Percentiles rank a stretch among this genome's conserved stretches.
phyloP scores from a whole-genome alignment of 306 rosid genomes.

The Lathyrus oleraceus region DNA sequence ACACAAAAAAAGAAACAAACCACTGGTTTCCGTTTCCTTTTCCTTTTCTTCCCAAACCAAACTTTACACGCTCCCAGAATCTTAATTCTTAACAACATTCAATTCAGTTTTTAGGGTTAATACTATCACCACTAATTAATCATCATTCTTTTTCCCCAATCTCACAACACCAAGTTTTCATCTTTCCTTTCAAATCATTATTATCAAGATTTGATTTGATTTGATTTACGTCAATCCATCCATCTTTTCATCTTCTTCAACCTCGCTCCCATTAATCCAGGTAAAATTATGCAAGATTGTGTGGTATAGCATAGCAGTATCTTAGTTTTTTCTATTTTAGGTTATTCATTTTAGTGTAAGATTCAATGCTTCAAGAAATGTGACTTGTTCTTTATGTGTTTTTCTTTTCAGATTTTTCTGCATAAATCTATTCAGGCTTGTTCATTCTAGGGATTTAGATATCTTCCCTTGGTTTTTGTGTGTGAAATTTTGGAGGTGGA shows the following conservation, averaged over 20 bases:
- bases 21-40: neutral
- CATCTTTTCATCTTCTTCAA: neutral
- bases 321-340: neutral
- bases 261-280: too few species aligned
- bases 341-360: neutral
- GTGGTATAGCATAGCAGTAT: neutral
- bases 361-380: constrained; percentile 8
- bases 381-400: constrained; percentile 12
- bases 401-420: constrained; percentile 41
- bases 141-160: neutral
- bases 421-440: constrained; percentile 26
- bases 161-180: neutral
- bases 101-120: neutral
- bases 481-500: constrained; percentile 38
- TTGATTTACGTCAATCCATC: neutral
- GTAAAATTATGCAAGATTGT: neutral
- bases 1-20: neutral
- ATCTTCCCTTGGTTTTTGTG: constrained; percentile 9
- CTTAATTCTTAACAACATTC: neutral
- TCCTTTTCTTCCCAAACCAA: neutral
- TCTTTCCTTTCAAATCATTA: neutral
- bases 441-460: constrained; percentile 18
- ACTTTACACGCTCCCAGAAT: neutral
- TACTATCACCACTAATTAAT: too few species aligned
- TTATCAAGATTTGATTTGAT: neutral